Base-by-base conservation (phyloP, 345 rosid genomes). In the Hibiscus trionum region DNA sequence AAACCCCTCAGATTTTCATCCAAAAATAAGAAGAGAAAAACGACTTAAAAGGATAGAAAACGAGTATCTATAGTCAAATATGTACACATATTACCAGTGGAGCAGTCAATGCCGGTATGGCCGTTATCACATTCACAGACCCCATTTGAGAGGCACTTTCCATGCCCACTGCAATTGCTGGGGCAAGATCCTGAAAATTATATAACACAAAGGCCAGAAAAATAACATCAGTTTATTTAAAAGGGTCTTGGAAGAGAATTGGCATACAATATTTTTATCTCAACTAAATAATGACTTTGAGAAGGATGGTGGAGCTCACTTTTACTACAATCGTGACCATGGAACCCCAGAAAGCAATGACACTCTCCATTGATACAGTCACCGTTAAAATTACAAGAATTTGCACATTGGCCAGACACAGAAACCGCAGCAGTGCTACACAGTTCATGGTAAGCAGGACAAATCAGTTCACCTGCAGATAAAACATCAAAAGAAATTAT, bases 381-480 rank as follows among this genome's bases (percentile, higher is more conserved):
- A 74, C 99, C 99, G 75, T 93, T 91, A 56, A 88, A 89, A 77
- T 83, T 83, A 77, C 99, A 96, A 21, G 93, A 93, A 73, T 79
- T 82, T 62, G 90, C 89, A 75, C 99, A 96, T 42, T 87, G 94
- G 56, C 97, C 99, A 57, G 82, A 76, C 64, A 86, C 83, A 74
- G 90, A 78, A 61, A 83, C 79, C 33, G 84, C 63, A 19, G 79
- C 65, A 3, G 73, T 82, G 74, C 86, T 77, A 80, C 99, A 96
- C 71, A 96, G 98, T 73, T 93, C 99, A n/a, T 87, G 91, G 80
- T 93, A 88, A 52, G 91, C 88, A 49, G 99, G 98, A 80, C 99
- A 96, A 61, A 86, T 77, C 57, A 96, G 82, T 78, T 91, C 98
- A 77, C 99, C 99, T 96, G 67, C 73, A 87, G 76, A 79, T 3